Evolutionary conservation across 2,329 filamentous ascomycete genomes (phyloP), one percentile per base, ranked within the genome.

Genomic region (Sporothrix sp.): DNA sequence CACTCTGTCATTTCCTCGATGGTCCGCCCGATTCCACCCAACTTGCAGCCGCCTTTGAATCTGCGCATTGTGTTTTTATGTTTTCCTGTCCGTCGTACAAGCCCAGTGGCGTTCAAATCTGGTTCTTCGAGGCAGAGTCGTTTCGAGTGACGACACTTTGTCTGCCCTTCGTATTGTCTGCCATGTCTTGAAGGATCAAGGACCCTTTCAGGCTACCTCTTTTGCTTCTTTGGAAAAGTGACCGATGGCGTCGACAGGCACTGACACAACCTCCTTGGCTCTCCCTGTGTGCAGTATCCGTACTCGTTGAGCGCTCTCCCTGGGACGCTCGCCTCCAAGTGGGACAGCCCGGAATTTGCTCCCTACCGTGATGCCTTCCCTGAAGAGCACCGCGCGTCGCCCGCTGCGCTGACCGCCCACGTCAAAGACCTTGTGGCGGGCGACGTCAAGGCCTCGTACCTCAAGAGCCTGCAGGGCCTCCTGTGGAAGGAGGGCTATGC

Each of bases 381-480:
- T 6, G 66, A 73, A 18, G 76, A 84, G 59, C 75, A 79, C 61
- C 76, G 74, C 59, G 65, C 69, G 50, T 78, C 79, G 38, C 78
- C 77, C 43, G 67, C 71, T 20, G 75, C 76, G 20, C 72, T 91
- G 52, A 71, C 79, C 57, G 71, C 75, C 13, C 85, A 90, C 65
- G 80, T 87, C 54, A 69, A 75, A 57, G 81, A 88, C 60, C 75
- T 91, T 56, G 83, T 87, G 60, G 69, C 73, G 54, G 76, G 75
- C 55, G 86, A 93, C 63, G 73, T 87, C 61, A 93, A 91, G 67
- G 73, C 81, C 53, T 70, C 84, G 37, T 89, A 88, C 65, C 72
- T 90, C 56, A 93, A 93, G 70, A 78, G 78, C 52, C 78, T 91
- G 38, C 86, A 93, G 68, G 84, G 87, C 58, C 81, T 86, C 60